phyloP scores from a whole-genome alignment of 306 rosid species.

The Cicer cuneatum region DNA sequence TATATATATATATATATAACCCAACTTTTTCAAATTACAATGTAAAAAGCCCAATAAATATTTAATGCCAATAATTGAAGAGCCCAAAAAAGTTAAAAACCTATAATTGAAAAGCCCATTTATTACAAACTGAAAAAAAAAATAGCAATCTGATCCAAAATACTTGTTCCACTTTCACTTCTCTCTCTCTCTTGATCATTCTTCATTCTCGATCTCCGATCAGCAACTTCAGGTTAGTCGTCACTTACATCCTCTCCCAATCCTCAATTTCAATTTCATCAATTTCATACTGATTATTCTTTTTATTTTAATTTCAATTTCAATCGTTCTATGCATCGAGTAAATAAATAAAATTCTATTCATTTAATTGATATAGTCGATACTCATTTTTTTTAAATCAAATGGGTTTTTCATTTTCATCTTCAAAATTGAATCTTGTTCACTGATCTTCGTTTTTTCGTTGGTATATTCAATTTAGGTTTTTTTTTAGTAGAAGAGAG shows the following conservation, averaged over 20 bases:
- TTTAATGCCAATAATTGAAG: neutral
- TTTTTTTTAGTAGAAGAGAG: slow-evolving; percentile 30
- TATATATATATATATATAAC: no score
- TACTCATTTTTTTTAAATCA: neutral
- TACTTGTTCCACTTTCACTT: neutral
- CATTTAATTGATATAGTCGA: neutral
- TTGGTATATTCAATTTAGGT: slow-evolving; percentile 29
- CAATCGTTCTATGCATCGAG: neutral
- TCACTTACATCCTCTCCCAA: slow-evolving; percentile 34
- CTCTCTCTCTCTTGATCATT: slow-evolving; percentile 35
- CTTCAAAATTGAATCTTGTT: slow-evolving; percentile 33
- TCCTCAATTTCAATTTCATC: neutral
- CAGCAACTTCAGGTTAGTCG: slow-evolving; percentile 37
- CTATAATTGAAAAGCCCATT: neutral
- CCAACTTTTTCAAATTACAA: no score
- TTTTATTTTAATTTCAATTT: neutral
- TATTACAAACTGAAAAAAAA: neutral
- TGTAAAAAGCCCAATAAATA: neutral
- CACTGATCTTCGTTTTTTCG: slow-evolving; percentile 8
- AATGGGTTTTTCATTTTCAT: neutral
- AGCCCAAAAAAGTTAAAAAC: neutral
- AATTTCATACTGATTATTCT: neutral
- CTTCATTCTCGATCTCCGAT: slow-evolving; percentile 43
- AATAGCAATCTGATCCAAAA: neutral
- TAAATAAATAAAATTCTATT: neutral